Evolutionary conservation across 371 early-diverging fungal genomes (phyloP).

Genomic region (Actinomortierella wolfii): DNA sequence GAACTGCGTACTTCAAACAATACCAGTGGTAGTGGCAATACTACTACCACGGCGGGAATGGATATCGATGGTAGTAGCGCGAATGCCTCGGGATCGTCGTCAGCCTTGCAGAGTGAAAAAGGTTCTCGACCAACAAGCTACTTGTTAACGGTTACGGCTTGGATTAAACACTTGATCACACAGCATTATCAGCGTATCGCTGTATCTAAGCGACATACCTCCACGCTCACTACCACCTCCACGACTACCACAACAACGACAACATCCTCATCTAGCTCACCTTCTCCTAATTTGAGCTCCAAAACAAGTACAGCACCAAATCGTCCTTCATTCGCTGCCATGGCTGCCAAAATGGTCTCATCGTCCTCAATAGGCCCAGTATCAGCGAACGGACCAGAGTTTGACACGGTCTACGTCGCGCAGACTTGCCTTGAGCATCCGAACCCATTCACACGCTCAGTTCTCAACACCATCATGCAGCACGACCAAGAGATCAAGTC

Average conservation of each 20-base stretch:
- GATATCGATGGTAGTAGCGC: too few species aligned
- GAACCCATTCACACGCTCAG: slow-evolving; percentile 34
- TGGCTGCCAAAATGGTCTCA: slow-evolving; percentile 22
- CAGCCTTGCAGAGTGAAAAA: too few species aligned
- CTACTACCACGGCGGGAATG: not conserved
- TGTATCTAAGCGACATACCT: too few species aligned
- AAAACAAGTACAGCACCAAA: slow-evolving; percentile 4
- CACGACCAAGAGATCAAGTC: slow-evolving; percentile 32
- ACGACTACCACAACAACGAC: slow-evolving; percentile 9
- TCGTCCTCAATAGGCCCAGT: slow-evolving; percentile 2
- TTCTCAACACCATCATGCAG: slow-evolving; percentile 38
- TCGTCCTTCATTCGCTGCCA: slow-evolving; percentile 24
- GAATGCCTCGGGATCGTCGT: too few species aligned
- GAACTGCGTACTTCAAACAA: slow-evolving; percentile 25
- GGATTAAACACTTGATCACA: slow-evolving; percentile 23
- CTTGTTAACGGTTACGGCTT: slow-evolving; percentile 19
- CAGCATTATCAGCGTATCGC: too few species aligned
- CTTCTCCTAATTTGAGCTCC: slow-evolving; percentile 7
- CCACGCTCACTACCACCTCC: not conserved
- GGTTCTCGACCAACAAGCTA: too few species aligned
- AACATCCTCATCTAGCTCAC: slow-evolving; percentile 9
- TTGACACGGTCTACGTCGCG: slow-evolving; percentile 36
- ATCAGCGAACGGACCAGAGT: slow-evolving; percentile 10
- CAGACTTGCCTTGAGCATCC: slow-evolving; percentile 31
- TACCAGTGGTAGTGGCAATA: not conserved